These are phyloP conservation scores for Russula sp. DNA, from an alignment of 768 basidiomycete genomes.

Conservation along the genomic window DNA sequence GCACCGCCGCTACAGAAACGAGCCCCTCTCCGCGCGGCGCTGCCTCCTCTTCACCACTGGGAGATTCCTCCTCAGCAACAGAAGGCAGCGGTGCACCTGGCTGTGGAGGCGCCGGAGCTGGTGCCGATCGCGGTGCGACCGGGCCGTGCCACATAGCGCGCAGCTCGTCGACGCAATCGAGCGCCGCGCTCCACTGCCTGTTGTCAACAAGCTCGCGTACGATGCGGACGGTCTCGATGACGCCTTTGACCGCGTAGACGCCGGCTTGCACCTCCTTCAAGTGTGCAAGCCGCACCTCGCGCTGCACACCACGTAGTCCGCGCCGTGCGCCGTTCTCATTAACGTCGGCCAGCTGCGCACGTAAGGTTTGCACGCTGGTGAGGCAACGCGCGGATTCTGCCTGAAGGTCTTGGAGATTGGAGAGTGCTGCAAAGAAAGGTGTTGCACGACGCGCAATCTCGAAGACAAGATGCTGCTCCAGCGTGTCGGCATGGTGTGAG, in stretches of 20 bases:
- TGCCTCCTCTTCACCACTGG: slow-evolving; percentile 20
- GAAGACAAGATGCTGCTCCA: slow-evolving; percentile 90
- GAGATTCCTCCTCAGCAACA: slow-evolving; percentile 33
- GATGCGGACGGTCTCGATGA: slow-evolving; percentile 72
- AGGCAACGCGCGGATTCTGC: slow-evolving; percentile 84
- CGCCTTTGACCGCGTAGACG: slow-evolving; percentile 56
- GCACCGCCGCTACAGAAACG: not conserved
- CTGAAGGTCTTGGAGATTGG: slow-evolving; percentile 90
- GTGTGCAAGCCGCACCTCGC: slow-evolving; percentile 55
- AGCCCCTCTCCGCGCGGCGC: slow-evolving; percentile 20
- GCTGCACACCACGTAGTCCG: slow-evolving; percentile 68
- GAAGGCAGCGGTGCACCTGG: slow-evolving; percentile 22
- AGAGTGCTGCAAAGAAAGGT: slow-evolving; percentile 93
- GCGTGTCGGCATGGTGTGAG: slow-evolving; percentile 86
- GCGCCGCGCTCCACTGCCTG: slow-evolving; percentile 84
- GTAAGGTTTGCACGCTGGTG: slow-evolving; percentile 64
- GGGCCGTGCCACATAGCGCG: slow-evolving; percentile 48
- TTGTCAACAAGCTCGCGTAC: slow-evolving; percentile 69
- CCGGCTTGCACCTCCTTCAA: slow-evolving; percentile 56
- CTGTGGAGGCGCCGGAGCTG: not conserved
- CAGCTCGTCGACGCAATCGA: slow-evolving; percentile 67
- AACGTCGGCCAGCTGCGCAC: slow-evolving; percentile 64
- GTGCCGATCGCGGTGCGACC: not conserved
- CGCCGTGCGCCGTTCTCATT: slow-evolving; percentile 72
- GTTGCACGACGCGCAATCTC: slow-evolving; percentile 88